Evolutionary conservation across 2,329 filamentous ascomycete genomes (phyloP), one percentile per base, ranked within the genome.

Genomic region (Aspergillus proliferans): DNA sequence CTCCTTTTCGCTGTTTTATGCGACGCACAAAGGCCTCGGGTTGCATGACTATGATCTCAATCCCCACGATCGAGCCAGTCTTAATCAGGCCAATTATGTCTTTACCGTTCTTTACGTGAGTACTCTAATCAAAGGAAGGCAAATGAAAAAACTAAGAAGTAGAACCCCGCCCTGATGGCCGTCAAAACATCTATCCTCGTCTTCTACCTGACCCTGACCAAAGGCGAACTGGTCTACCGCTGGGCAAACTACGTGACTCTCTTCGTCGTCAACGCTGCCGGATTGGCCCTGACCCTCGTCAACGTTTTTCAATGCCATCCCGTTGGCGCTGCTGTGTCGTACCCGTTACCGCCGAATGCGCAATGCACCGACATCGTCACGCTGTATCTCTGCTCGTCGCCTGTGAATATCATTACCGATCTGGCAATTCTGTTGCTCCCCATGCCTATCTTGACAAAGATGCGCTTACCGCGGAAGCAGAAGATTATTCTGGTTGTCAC

Each of bases 161-260:
- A 91, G 84, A 94, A 95, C 63, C 90, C 90, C 10, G 86, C 88
- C 3, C 76, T 95, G 48, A 94, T 95, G 88, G 84, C 86, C 2
- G 89, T 88, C 45, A 96, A 96, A 71, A 90, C 88, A 0, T 94
- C 89, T n/a, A 88, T 96, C 59, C 77, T 96, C 50, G 78, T 93
- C 47, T 96, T 96, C 69, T 96, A 94, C 70, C 77, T 96, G 45
- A 85, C 86, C 38, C 77, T 96, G 43, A 87, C 88, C 22, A 86
- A 85, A 59, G 87, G 88, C 51, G 83, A 94, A 57, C 82, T 82
- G 54, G 76, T 91, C 45, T 85, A 95, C 56, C 83, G 86, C 51
- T 81, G 86, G 69, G 84, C 85, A n/a, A 93, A 88, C n/a, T 90
- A 90, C 75, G 75, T 79, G 4, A 89, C 87, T 0, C 74, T 96